Base-by-base conservation (phyloP, 495 filamentous ascomycete genomes). In the Elaphomyces granulatus region DNA sequence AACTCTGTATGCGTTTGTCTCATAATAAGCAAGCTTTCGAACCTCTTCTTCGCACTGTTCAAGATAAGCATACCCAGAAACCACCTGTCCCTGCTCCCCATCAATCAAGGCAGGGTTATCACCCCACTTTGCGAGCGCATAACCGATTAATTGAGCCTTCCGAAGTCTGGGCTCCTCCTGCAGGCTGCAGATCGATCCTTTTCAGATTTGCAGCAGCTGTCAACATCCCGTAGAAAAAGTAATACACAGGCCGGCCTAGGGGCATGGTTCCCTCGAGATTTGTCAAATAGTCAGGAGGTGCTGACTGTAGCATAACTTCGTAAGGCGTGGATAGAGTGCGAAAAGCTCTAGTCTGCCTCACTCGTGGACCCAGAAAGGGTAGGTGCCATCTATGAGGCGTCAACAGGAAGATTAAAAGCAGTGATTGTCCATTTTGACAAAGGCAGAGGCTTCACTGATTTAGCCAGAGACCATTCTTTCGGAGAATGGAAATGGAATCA, bases 221-320 rank as follows among this genome's bases (percentile, higher is more conserved):
- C 17, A 51, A 37, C 7, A 46, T 49, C 8, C 51, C 43, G 43
- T 51, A 51, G 43, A 49, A 51, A 20, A 54, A 51, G 32, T 51
- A 51, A 23, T 48, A 51, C 15, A 49, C 34, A 17, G 46, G 50
- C 15, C 46, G 44, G 16, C 21, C 18, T 26, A 41, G 41, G 34
- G 7, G 34, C 8, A 16, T 8, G 34, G 34, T 16, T 8, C 15
- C 8, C 34, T 36, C 34, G 34, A 16, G 34, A 36, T 36, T 36
- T 36, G 34, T 36, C 8, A 36, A 16, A 16, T 36, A 36, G 34
- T 15, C 34, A 16, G 15, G 34, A 16, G 34, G 34, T 8, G 34
- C 34, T n/a, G n/a, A n/a, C n/a, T n/a, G n/a, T n/a, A n/a, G n/a
- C n/a, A n/a, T n/a, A n/a, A n/a, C n/a, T n/a, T n/a, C n/a, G n/a